Percentiles rank a stretch among this genome's conserved stretches.
phyloP scores from a whole-genome alignment of 2,329 filamentous ascomycete species.

The Eutypella sp. region DNA sequence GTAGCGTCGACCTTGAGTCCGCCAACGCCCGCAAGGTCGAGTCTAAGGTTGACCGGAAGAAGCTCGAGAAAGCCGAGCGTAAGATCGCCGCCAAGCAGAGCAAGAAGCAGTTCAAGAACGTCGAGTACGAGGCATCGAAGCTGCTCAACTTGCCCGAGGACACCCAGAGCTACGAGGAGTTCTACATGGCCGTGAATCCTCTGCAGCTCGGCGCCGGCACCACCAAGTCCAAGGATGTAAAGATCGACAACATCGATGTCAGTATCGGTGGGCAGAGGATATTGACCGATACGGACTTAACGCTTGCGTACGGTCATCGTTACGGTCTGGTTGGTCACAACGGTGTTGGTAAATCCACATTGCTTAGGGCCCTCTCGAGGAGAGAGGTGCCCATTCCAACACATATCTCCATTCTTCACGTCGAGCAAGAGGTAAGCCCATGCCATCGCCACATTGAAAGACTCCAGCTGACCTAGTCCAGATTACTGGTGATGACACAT shows the following conservation, averaged over 20 bases:
- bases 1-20: conserved; percentile 85
- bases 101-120: conserved; percentile 97
- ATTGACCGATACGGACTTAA: conserved; percentile 83
- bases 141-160: conserved; percentile 78
- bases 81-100: conserved; percentile 98
- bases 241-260: conserved; percentile 93
- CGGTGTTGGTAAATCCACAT: conserved; percentile 97
- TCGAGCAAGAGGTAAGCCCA: conserved; percentile 85
- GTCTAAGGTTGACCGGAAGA: conserved; percentile 96
- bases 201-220: conserved; percentile 73
- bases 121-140: conserved; percentile 93
- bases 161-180: conserved; percentile 93
- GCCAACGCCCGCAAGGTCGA: conserved; percentile 91
- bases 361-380: conserved; percentile 83
- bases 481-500: conserved; percentile 93
- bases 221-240: conserved; percentile 97
- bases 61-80: conserved; percentile 95
- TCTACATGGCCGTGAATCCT: conserved; percentile 99
- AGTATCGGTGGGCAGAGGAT: conserved; percentile 87
- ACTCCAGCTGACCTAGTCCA: conserved; percentile 31
- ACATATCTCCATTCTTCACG: conserved; percentile 97
- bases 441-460: not conserved
- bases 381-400: conserved; percentile 93
- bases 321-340: conserved; percentile 99
- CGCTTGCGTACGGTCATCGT: conserved; percentile 83